Base-by-base conservation (phyloP, 805 yeast genomes). In the Komagataella populi region DNA sequence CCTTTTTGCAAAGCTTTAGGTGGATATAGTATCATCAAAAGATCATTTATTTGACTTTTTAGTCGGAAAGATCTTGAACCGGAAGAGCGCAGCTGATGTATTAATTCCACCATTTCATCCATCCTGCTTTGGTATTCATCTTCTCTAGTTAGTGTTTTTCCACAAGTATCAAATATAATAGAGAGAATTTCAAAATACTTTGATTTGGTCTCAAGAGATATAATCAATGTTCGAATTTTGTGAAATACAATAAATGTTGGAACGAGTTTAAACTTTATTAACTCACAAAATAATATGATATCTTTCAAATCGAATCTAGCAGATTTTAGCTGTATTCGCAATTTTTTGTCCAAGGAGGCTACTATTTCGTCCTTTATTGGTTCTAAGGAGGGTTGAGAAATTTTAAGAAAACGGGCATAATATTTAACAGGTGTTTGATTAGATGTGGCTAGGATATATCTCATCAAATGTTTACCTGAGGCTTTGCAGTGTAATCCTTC, bases 191-290 rank as follows among this genome's bases (percentile, higher is more conserved):
- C 95, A 53, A 86, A 74, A 30, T 30, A 30, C 60, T 84, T 86
- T 54, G 76, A 74, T 6, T 80, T 72, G 0, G 73, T 70, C 5
- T 74, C 70, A 17, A 74, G 59, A 50, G 76, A 74, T 51, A 78
- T 59, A 1, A 84, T 76, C 56, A 87, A 66, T 1, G 73, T 66
- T 57, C 87, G 72, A 48, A 89, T 73, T 60, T 83, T 84, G 63
- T 88, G 90, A 61, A 87, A 84, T 10, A 83, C 70, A 53, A 83
- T 72, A 63, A 80, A 82, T n/a, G 72, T 68, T 0, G 95, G 91
- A 14, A 88, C 70, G 54, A 88, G 63, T 56, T 76, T 79, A 62
- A 89, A 89, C 60, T 86, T 87, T 36, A 84, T 77, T 67, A 89
- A 69, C 59, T 90, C 96, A 49, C 80, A 69, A 56, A 86, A 81